A percentile compares a stretch with the other conserved stretches of the same genome.
Conservation (phyloP, 164 flowering plant genomes). For the Brasenia schreberi region DNA sequence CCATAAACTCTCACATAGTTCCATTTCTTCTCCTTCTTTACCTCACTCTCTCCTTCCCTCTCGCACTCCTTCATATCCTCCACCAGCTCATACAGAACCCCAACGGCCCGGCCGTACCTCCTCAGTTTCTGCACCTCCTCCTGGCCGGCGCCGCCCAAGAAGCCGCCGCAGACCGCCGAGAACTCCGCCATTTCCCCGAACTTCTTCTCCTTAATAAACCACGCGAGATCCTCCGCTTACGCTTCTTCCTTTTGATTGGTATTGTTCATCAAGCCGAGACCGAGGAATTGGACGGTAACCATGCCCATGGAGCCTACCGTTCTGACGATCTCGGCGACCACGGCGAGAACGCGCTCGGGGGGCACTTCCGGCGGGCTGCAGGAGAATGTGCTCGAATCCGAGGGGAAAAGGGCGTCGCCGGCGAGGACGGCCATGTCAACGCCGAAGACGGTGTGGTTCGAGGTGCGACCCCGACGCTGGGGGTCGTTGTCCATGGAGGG, state of each 20-base stretch:
- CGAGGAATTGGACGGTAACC: constrained; percentile 90
- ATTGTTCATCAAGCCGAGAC: constrained; percentile 22
- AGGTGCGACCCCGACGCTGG: constrained; percentile 62
- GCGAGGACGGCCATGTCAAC: constrained; percentile 92
- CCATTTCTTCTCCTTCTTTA: constrained; percentile 6
- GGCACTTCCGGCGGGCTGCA: constrained; percentile 60
- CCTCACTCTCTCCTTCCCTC: constrained; percentile 4
- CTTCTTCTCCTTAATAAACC: constrained; percentile 66
- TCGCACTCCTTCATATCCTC: constrained; percentile 52
- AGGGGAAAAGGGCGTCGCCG: constrained; percentile 91
- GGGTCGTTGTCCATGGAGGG: constrained; percentile 96
- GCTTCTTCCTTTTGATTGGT: constrained; percentile 7
- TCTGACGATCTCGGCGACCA: constrained; percentile 73
- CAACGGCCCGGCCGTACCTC: constrained; percentile 78
- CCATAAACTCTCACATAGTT: constrained; percentile 57
- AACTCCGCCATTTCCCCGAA: constrained; percentile 84
- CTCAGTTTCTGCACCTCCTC: constrained; percentile 59
- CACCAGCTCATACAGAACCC: constrained; percentile 68
- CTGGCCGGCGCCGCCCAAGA: constrained; percentile 63
- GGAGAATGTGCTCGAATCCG: constrained; percentile 79
- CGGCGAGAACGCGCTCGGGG: constrained; percentile 49
- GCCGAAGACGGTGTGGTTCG: constrained; percentile 76
- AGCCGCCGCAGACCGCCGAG: constrained; percentile 86
- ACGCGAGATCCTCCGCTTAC: constrained; percentile 25
- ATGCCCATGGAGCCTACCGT: constrained; percentile 92